Evolutionary conservation across 1,284 basidiomycete species (phyloP).

Genomic region (Boletus putidus): DNA sequence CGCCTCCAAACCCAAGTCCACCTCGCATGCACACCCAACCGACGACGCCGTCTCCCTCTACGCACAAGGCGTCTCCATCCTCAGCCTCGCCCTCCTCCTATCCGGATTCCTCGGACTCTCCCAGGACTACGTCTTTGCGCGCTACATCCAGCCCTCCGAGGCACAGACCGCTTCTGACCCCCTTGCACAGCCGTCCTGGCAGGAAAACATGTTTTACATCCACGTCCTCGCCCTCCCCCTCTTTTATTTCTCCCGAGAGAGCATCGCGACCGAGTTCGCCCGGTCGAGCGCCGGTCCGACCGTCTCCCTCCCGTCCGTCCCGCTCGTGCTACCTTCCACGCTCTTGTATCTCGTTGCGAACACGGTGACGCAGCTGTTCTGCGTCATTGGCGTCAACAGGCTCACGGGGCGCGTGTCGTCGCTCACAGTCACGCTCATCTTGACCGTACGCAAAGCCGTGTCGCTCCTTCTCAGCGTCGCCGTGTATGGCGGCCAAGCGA

Average conservation of each 20-base stretch:
- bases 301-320: conserved; percentile 31
- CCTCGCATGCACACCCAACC: conserved; percentile 22
- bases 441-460: conserved; percentile 87
- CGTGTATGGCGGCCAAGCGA: conserved; percentile 36
- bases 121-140: conserved; percentile 80
- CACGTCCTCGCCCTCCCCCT: conserved; percentile 75
- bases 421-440: conserved; percentile 83
- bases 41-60: conserved; percentile 50
- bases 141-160: conserved; percentile 50
- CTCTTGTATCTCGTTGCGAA: conserved; percentile 73
- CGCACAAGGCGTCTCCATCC: conserved; percentile 68
- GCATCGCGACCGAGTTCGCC: conserved; percentile 52
- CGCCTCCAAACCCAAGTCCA: conserved; percentile 45
- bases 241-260: conserved; percentile 59
- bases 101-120: conserved; percentile 82
- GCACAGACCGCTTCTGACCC: conserved; percentile 24
- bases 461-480: conserved; percentile 78
- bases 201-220: conserved; percentile 90
- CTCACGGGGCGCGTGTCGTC: conserved; percentile 78
- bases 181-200: conserved; percentile 57
- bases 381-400: conserved; percentile 88
- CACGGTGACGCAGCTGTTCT: conserved; percentile 83
- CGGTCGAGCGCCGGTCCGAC: conserved; percentile 47
- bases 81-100: conserved; percentile 76
- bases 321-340: conserved; percentile 54